Evolutionary conservation across 495 filamentous ascomycete genomes (phyloP).

Genomic region (Neurospora sublineolata): DNA sequence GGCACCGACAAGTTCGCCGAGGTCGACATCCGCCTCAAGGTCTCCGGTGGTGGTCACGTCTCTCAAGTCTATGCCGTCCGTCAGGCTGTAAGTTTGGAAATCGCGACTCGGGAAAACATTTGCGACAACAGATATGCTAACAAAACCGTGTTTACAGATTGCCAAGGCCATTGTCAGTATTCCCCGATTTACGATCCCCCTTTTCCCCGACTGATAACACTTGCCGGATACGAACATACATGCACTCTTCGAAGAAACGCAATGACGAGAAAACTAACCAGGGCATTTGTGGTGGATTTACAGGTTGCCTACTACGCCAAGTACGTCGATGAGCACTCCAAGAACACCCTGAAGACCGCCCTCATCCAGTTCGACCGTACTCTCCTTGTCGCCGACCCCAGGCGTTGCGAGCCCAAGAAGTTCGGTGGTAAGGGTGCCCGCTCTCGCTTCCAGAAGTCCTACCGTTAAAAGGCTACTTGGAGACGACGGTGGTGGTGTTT

Average conservation of each 20-base stretch:
- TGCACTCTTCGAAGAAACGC: background rate
- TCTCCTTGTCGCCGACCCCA: conserved; percentile 93
- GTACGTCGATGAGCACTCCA: conserved; percentile 98
- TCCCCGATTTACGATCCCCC: background rate
- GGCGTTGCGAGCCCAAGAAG: conserved; percentile 89
- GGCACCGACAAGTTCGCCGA: conserved; percentile 81
- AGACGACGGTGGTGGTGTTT: conserved; percentile 10
- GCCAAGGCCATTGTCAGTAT: conserved; percentile 50
- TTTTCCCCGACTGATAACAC: background rate
- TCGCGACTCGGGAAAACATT: background rate
- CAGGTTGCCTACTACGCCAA: conserved; percentile 97
- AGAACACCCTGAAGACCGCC: conserved; percentile 96
- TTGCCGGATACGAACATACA: background rate
- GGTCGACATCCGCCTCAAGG: conserved; percentile 93
- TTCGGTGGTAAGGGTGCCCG: conserved; percentile 88
- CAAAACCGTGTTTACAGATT: conserved; percentile 37
- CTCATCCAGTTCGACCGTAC: conserved; percentile 92
- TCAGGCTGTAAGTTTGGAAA: conserved; percentile 49
- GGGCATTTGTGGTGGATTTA: background rate
- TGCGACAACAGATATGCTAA: conserved; percentile 8
- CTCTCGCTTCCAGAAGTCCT: conserved; percentile 87
- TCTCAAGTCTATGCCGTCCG: conserved; percentile 98
- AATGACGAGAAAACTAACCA: background rate
- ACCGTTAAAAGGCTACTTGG: conserved; percentile 41
- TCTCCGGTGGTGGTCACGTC: conserved; percentile 91